A percentile compares a stretch with the other conserved stretches of the same genome.
These are phyloP conservation scores for Ceratopteris richardii DNA, from an alignment of 75 land plant genomes.

Conservation along the genomic window DNA sequence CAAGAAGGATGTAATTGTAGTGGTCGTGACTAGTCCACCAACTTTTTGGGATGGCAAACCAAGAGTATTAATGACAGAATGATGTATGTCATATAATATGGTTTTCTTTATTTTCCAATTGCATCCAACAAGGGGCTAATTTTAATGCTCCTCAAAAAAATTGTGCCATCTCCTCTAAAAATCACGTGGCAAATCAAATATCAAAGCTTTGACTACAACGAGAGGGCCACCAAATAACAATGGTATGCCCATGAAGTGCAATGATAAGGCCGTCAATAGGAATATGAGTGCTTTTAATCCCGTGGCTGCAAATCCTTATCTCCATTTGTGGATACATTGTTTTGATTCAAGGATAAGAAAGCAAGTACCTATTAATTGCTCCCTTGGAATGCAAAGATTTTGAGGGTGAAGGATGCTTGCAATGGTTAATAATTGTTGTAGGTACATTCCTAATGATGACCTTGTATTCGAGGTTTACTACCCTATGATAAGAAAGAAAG, in stretches of 20 bases:
- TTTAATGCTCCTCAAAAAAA: constrained; percentile 17
- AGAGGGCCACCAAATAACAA: constrained; percentile 27
- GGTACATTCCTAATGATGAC: too few relatives aligned
- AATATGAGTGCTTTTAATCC: neutral
- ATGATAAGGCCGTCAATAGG: neutral
- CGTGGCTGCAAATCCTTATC: neutral
- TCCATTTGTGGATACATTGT: too few relatives aligned
- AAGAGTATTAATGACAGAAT: constrained; percentile 34
- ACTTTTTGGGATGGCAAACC: constrained; percentile 12
- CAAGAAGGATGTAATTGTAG: constrained; percentile 39
- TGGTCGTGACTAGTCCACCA: neutral
- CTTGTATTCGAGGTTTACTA: too few relatives aligned
- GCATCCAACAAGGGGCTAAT: neutral
- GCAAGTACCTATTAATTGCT: neutral
- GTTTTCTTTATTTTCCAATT: constrained; percentile 18
- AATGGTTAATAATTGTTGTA: too few relatives aligned
- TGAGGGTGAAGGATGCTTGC: too few relatives aligned
- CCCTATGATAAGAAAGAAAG: too few relatives aligned
- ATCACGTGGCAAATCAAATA: constrained; percentile 38
- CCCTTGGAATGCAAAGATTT: too few relatives aligned
- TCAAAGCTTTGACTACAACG: constrained; percentile 13
- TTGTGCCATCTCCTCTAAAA: constrained; percentile 28
- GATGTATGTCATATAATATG: constrained; percentile 39
- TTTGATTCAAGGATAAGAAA: too few relatives aligned
- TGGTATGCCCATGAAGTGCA: constrained; percentile 18